Base-by-base conservation (phyloP, 805 yeast genomes). In the Yarrowia sp. region DNA sequence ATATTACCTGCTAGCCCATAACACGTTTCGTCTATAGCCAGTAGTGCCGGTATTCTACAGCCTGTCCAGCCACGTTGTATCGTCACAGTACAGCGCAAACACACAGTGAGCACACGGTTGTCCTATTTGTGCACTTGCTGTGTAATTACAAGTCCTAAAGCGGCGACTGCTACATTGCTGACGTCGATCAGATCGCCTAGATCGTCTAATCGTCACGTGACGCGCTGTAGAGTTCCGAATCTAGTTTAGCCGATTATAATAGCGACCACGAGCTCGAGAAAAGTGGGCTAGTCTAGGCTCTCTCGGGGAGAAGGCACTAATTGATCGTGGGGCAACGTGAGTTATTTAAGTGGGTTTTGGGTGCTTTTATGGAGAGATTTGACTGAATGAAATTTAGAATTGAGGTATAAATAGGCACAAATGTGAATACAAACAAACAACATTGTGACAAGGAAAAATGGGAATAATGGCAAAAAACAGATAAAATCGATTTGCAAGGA, bases 121-220 rank as follows among this genome's bases (percentile, higher is more conserved):
- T 24, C 30, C 17, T 17, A n/a, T n/a, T n/a, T n/a, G n/a, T n/a
- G n/a, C n/a, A n/a, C 24, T 43, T 43, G 46, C 24, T 43, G 49
- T 20, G 49, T 19, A 19, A 44, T 44, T 44, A 44, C 49, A 13
- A 5, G 33, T 44, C 46, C 46, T 10, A 19, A 43, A 43, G 9
- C 46, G 46, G 46, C 46, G 8, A 20, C 13, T 44, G 47, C 30
- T 17, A 44, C 49, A 44, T 44, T 20, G 49, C 49, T 12, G 49
- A 6, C 6, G 46, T 43, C 3, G 49, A 44, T 44, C 49, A 30
- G 20, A 12, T 6, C 9, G 15, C n/a, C 12, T 4, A 20, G 50
- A 46, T 24, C 50, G 9, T 3, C 34, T 3, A 13, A 24, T 9
- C 38, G 50, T 24, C 50, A 46, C 50, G 50, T 46, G 50, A 20